Conservation (phyloP, 2,329 filamentous ascomycete genomes). For the Huntiella moniliformis region DNA sequence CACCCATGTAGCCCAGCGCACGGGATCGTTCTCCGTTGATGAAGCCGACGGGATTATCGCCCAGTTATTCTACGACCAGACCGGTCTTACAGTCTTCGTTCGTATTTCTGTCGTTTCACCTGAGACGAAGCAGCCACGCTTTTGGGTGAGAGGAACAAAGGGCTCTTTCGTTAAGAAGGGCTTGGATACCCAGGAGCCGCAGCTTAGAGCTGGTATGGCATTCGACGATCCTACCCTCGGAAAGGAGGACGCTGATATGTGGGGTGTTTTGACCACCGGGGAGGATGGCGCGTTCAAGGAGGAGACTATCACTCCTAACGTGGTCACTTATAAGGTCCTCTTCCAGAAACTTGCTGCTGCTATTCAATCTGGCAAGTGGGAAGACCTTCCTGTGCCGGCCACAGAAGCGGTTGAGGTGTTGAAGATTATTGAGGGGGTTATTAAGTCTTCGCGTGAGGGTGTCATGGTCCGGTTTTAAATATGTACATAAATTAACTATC, state of each 20-base stretch:
- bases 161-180: slow-evolving; percentile 56
- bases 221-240: slow-evolving; percentile 47
- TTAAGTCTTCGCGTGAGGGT: slow-evolving; percentile 30
- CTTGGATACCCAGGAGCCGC: slow-evolving; percentile 58
- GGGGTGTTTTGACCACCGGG: slow-evolving; percentile 39
- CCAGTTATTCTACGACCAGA: slow-evolving; percentile 42
- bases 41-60: slow-evolving; percentile 42
- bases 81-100: slow-evolving; percentile 44
- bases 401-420: slow-evolving; percentile 34
- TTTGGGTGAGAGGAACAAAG: slow-evolving; percentile 58
- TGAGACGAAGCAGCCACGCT: slow-evolving; percentile 51
- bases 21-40: slow-evolving; percentile 23
- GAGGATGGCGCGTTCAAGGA: slow-evolving; percentile 31
- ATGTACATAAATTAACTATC: slow-evolving; percentile 1
- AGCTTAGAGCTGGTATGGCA: slow-evolving; percentile 44
- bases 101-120: slow-evolving; percentile 52
- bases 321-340: slow-evolving; percentile 49
- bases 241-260: slow-evolving; percentile 35
- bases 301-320: slow-evolving; percentile 36
- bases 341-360: slow-evolving; percentile 37
- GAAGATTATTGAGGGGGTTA: slow-evolving; percentile 31
- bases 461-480: slow-evolving; percentile 13
- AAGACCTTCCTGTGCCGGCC: slow-evolving; percentile 33
- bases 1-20: slow-evolving; percentile 47
- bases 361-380: slow-evolving; percentile 27